These are phyloP conservation scores for Cetraspora pellucida DNA, from an alignment of 192 early-diverging fungal species.

Conservation along the genomic window DNA sequence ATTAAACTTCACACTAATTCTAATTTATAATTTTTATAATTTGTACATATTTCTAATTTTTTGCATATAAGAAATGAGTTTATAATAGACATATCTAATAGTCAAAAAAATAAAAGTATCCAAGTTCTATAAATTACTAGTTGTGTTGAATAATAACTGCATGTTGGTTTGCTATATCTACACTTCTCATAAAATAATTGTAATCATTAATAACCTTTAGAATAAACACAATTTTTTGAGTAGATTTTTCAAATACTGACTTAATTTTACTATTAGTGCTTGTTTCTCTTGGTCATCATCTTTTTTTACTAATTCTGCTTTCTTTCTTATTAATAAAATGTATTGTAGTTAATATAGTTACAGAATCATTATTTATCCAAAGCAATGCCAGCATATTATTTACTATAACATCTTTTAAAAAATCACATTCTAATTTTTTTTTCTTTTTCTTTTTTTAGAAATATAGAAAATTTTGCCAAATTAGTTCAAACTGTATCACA, in stretches of 20 bases:
- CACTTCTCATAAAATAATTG: conserved; percentile 31
- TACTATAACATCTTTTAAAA: conserved; percentile 7
- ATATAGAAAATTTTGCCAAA: background rate
- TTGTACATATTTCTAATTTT: background rate
- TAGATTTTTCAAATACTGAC: conserved; percentile 2
- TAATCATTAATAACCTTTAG: conserved; percentile 30
- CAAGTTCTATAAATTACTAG: conserved; percentile 3
- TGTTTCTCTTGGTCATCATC: conserved; percentile 4
- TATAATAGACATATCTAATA: conserved; percentile 11
- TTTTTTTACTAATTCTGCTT: background rate
- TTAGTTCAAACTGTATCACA: conserved; percentile 35
- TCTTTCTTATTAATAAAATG: conserved; percentile 24
- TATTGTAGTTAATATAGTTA: conserved; percentile 43
- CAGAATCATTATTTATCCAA: conserved; percentile 43
- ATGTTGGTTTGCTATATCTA: conserved; percentile 33
- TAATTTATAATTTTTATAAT: background rate
- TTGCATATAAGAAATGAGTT: conserved; percentile 4
- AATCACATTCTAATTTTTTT: conserved; percentile 32
- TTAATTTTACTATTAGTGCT: background rate
- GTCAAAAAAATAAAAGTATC: conserved; percentile 11
- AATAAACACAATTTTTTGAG: background rate
- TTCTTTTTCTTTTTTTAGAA: conserved; percentile 21
- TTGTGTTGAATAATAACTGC: conserved; percentile 26
- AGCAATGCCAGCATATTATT: conserved; percentile 31
- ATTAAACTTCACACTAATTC: background rate